Evolutionary conservation across 2,329 filamentous ascomycete species (phyloP), one percentile per base, ranked within the genome.

Genomic region (Aspergillus sp.): DNA sequence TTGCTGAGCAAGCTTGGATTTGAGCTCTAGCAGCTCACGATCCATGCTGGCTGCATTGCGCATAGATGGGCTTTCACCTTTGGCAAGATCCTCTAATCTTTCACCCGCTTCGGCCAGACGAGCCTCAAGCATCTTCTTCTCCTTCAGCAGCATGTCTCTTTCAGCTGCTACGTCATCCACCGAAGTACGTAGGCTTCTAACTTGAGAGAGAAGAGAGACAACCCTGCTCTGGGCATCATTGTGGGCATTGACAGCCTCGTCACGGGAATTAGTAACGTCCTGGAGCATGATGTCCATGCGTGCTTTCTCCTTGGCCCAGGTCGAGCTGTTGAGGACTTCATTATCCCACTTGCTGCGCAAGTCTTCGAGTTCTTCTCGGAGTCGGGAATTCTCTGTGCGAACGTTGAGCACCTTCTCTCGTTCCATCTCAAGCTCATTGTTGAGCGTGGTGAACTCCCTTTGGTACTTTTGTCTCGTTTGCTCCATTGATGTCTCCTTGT

Each of bases 401-500:
- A 90, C 82, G 81, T 93, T 81, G 77, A 96, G 74, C 78, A 88
- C 80, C 79, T 95, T 93, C 69, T 97, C 92, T 33, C 94, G 88
- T 62, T 95, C 92, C 55, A 95, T 82, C 68, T 97, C 93, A 22
- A 99, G 84, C 73, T 99, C 94, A 63, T 92, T 91, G 48, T 89
- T 94, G 45, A 97, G 78, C 3, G 88, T 88, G 14, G 90, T 88
- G 68, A 96, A 90, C 71, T 99, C 93, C 40, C 87, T 83, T 69
- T 97, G 94, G 69, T 97, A 99, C 79, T 97, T 99, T 79, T 93
- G 94, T 65, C 93, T 85, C 41, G 93, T 96, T 73, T 97, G 93
- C 74, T 99, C 94, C 83, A 96, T 89, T 60, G 89, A 94, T 9
- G 87, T 87, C 72, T 97, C 93, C 71, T 94, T 96, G 73, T 99